Conservation (phyloP, 805 yeast genomes). For the Lachancea sp. region DNA sequence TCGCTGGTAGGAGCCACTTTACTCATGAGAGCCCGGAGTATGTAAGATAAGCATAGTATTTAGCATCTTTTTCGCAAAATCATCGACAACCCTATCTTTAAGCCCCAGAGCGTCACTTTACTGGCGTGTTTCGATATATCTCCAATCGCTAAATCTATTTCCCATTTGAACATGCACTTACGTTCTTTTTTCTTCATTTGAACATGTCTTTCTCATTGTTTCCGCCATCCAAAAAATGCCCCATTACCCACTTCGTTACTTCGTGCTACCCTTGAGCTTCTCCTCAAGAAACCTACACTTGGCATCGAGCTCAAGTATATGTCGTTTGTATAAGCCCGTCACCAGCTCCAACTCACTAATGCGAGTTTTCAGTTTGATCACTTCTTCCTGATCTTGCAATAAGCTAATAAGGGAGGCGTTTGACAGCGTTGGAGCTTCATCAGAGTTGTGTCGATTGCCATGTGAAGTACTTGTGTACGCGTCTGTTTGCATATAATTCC, state of each 20-base stretch:
- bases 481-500: background rate
- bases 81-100: no score
- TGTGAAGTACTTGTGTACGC: background rate
- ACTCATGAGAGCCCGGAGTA: no score
- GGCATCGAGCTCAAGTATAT: constrained; percentile 72
- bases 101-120: no score
- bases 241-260: background rate
- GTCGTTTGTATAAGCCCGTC: constrained; percentile 76
- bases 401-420: constrained; percentile 11
- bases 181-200: no score
- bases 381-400: constrained; percentile 30
- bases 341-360: constrained; percentile 86
- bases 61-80: no score
- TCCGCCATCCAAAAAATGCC: background rate
- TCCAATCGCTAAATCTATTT: no score
- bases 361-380: constrained; percentile 55
- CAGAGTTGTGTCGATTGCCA: constrained; percentile 2
- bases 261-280: background rate
- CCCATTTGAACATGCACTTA: no score
- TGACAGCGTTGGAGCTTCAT: background rate
- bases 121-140: no score
- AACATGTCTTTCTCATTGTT: no score
- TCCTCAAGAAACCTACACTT: constrained; percentile 26
- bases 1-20: no score
- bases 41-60: no score